Evolutionary conservation across 2,329 filamentous ascomycete species (phyloP), one percentile per base, ranked within the genome.

Genomic region (Periconia sp.): DNA sequence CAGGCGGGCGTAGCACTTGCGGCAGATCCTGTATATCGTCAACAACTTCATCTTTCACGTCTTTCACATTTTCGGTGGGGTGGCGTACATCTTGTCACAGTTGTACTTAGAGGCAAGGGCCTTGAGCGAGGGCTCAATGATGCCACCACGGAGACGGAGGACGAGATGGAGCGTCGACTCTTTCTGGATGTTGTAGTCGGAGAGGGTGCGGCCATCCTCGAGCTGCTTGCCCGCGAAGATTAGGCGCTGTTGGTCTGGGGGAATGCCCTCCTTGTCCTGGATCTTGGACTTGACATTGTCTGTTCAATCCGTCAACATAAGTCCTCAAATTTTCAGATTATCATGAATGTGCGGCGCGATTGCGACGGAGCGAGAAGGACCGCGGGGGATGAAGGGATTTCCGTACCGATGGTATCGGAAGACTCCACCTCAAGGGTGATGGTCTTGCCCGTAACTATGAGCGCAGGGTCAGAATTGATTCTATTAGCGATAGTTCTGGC

Each of bases 201-300:
- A 89, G 59, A 96, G 85, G 54, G 92, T 96, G 72, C 92, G 89
- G 79, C 92, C 92, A 81, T 97, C 92, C 85, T 96, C 92, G 61
- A 97, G 88, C 82, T 96, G 92, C 88, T 96, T 96, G 77, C 92
- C 92, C 69, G 92, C 92, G 77, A 97, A 97, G 81, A 96, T 96
- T 82, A 97, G 78, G 73, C 92, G 92, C 84, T 97, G 92, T 79
- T 96, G 92, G 79, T 96, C 92, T 61, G 92, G 92, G 69, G 92
- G 92, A 65, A 96, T 96, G 69, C 92, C 92, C 82, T 96, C 92
- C 88, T 96, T 96, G 81, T 96, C 92, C 83, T 96, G 92, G 78
- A 97, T 96, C 88, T 96, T 96, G 82, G 86, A 87, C 87, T 97
- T 97, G 79, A 97, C 92, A 86, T 96, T 97, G 86, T 97, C 92